Conservation (phyloP, 1,139 yeast species). For the Debaryomyces robertsiae region DNA sequence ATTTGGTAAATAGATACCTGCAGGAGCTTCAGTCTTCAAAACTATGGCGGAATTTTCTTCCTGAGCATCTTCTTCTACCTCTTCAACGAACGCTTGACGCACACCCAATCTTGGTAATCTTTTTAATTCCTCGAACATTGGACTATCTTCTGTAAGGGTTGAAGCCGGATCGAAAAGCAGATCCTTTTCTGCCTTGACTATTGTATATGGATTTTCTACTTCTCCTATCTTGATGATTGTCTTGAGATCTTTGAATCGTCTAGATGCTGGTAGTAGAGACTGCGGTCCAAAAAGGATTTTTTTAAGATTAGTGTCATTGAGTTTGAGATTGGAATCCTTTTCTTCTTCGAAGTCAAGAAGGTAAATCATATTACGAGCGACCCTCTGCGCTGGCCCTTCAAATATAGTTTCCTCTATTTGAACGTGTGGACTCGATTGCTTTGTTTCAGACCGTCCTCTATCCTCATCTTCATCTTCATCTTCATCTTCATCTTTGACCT, state of each 20-base stretch:
- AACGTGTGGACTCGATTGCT: conserved; percentile 14
- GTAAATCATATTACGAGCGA: conserved; percentile 51
- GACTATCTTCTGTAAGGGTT: conserved; percentile 39
- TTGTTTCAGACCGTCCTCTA: conserved; percentile 10
- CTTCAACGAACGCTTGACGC: conserved; percentile 51
- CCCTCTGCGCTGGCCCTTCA: conserved; percentile 68
- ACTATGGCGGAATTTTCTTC: conserved; percentile 49
- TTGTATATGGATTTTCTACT: conserved; percentile 44
- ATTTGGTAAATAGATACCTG: conserved; percentile 73
- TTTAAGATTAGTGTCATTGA: conserved; percentile 35
- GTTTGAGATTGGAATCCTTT: conserved; percentile 23
- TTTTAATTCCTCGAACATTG: conserved; percentile 52
- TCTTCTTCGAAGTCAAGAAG: conserved; percentile 50
- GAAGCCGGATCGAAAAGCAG: conserved; percentile 37
- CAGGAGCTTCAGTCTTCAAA: conserved; percentile 67
- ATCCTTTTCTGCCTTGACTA: conserved; percentile 39
- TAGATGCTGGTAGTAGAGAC: conserved; percentile 52
- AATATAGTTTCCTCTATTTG: conserved; percentile 30
- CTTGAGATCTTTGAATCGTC: conserved; percentile 57
- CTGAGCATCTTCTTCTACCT: conserved; percentile 38
- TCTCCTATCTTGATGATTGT: conserved; percentile 54
- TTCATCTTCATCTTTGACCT: conserved; percentile 15
- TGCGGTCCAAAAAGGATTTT: conserved; percentile 61
- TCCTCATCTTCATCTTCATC: conserved; percentile 11
- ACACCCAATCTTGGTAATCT: conserved; percentile 69